Evolutionary conservation across 768 basidiomycete genomes (phyloP), one percentile per base, ranked within the genome.

Genomic region (Termitomyces sp.): DNA sequence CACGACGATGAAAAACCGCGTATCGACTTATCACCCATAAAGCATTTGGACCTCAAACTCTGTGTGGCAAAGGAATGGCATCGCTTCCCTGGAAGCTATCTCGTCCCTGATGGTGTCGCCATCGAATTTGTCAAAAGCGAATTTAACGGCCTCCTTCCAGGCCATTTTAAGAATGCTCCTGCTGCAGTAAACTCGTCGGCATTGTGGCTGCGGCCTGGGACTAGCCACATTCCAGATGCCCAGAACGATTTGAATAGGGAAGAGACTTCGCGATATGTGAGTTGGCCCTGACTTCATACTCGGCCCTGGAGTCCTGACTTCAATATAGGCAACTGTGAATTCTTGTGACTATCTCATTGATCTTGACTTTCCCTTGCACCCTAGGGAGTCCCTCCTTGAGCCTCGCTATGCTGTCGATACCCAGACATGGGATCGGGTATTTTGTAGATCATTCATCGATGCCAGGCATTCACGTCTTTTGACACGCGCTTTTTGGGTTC

Each of bases 41-140:
- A 76, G 55, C 76, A 82, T 12, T 83, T 94, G 64, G 80, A 85
- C 55, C 72, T 98, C 56, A 83, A 78, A 28, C 66, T 99, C 1
- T 99, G 97, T 72, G 77, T 89, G 50, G 92, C 88, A 47, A 95
- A 94, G 69, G 97, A 99, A 72, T 99, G 97, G 97, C 78, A 98
- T 67, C 81, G 96, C 23, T 99, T 94, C 77, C 91, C 94, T 3
- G 84, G 92, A 3, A 88, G 89, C 68, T 98, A 89, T 70, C 79
- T 96, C 47, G 80, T 98, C 21, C 94, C 95, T 1, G 81, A 86
- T 56, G 89, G 84, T 27, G 73, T 98, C 56, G 78, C 83, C 27
- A 84, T 96, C n/a, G 80, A 87, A 56, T 98, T 94, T 71, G 76
- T 98, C 69, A 91, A 94, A 75, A 94, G 89, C 70, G 93, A 89